Evolutionary conservation across 2,329 filamentous ascomycete species (phyloP), one percentile per base, ranked within the genome.

Genomic region (Xylariales sp.): DNA sequence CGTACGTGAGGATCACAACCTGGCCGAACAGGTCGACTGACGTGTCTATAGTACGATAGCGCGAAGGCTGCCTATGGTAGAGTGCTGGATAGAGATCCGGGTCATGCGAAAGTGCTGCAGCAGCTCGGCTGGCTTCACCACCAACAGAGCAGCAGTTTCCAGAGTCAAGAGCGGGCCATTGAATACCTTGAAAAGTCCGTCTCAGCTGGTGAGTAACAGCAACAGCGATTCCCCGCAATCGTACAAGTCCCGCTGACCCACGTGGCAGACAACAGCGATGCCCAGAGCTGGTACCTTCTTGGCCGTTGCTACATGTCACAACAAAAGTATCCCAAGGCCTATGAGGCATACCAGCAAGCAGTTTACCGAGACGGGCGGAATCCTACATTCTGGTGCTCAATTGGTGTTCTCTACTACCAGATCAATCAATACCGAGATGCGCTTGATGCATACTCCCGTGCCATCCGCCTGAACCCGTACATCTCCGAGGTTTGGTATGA

Each of bases 401-500:
- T 98, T 60, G 93, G 93, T 62, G 93, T 98, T 12, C 76, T 98
- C 45, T 98, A 98, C 65, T 98, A 97, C 69, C 93, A 97, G 68
- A 98, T 98, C 71, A 98, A 97, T 66, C 93, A 98, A 69, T 98
- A 98, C 68, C 84, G 93, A 45, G 93, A 98, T 71, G 93, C 93
- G 3, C 78, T 98, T 40, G 93, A 98, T 69, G 93, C 93, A 28
- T 98, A 97, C 66, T 96, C 90, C 47, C 86, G 93, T 46, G 93
- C 93, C 34, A 98, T 97, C 56, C 85, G 93, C 42, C 69, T 98
- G 55, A 98, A 97, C 61, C 93, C 93, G 4, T 96, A 95, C 71
- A 97, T 98, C 50, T 96, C 90, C 2, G 93, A 98, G 64, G 93
- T 98, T 38, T 98, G 93, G 93, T 98, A 97, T 64, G 93, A 98